These are phyloP conservation scores for Actinomortierella wolfii DNA, from an alignment of 371 early-diverging fungal genomes.

Conservation along the genomic window DNA sequence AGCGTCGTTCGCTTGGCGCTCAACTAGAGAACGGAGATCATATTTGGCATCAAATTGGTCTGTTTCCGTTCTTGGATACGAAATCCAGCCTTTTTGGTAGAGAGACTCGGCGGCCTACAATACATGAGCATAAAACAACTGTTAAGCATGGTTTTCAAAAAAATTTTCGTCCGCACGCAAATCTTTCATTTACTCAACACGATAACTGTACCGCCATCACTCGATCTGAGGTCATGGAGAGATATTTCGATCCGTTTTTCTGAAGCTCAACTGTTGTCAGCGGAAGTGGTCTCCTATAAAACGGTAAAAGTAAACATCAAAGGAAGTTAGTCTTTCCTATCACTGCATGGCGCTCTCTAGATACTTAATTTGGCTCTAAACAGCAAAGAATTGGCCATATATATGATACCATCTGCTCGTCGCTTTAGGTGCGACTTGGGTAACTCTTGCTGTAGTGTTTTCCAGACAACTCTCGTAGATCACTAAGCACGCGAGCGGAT, in stretches of 20 bases:
- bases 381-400: background rate
- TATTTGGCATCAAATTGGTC: conserved; percentile 88
- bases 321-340: conserved; percentile 1
- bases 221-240: conserved; percentile 79
- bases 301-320: background rate
- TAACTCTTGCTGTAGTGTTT: conserved; percentile 64
- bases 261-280: conserved; percentile 97
- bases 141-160: background rate
- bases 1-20: conserved; percentile 64
- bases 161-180: background rate
- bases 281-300: conserved; percentile 82
- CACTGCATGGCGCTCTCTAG: background rate
- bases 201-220: conserved; percentile 80
- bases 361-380: background rate
- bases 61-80: conserved; percentile 99
- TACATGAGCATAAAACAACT: background rate
- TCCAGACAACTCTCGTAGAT: conserved; percentile 78
- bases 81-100: conserved; percentile 91
- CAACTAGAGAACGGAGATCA: conserved; percentile 71
- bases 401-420: conserved; percentile 78
- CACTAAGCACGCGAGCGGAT: conserved; percentile 68
- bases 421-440: conserved; percentile 60
- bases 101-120: conserved; percentile 81
- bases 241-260: conserved; percentile 76
- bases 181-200: background rate